Percentiles rank a stretch among this genome's conserved stretches.
Conservation (phyloP, 768 basidiomycete genomes). For the Rhodotorula diobovata region DNA sequence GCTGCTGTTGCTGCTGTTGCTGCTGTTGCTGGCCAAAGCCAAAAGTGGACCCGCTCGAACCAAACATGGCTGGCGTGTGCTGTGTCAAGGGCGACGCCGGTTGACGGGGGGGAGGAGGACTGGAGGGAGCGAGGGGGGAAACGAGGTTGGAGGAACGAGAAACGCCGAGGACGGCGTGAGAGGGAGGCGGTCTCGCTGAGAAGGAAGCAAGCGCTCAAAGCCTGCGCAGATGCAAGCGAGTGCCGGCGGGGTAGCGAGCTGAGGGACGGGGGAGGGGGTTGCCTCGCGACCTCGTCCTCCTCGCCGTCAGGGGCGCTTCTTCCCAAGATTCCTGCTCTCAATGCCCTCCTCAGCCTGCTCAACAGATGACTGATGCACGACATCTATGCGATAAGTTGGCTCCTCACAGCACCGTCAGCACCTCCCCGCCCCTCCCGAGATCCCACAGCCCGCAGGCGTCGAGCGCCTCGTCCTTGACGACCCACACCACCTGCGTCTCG, state of each 20-base stretch:
- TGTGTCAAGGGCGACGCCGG: background rate
- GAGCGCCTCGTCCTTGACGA: constrained; percentile 1
- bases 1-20: constrained; percentile 26
- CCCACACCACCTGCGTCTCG: constrained; percentile 14
- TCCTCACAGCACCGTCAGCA: constrained; percentile 2
- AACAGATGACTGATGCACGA: background rate
- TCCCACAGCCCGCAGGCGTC: background rate
- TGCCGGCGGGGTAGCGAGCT: too few relatives aligned
- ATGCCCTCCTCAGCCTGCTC: too few relatives aligned
- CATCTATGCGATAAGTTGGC: background rate
- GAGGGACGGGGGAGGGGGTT: too few relatives aligned
- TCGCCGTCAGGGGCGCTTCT: too few relatives aligned
- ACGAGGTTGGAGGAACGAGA: too few relatives aligned
- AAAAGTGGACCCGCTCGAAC: constrained; percentile 15
- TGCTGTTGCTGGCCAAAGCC: constrained; percentile 37
- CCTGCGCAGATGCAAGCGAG: too few relatives aligned
- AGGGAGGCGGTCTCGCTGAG: background rate
- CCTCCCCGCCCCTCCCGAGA: background rate
- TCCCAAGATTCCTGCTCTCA: too few relatives aligned
- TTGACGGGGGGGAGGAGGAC: too few relatives aligned
- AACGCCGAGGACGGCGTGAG: background rate
- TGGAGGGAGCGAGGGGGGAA: background rate
- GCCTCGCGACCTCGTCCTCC: too few relatives aligned
- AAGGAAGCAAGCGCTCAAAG: too few relatives aligned
- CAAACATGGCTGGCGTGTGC: constrained; percentile 12